Base-by-base conservation (phyloP, 2,329 filamentous ascomycete species). In the Monosporascus cannonballus region DNA sequence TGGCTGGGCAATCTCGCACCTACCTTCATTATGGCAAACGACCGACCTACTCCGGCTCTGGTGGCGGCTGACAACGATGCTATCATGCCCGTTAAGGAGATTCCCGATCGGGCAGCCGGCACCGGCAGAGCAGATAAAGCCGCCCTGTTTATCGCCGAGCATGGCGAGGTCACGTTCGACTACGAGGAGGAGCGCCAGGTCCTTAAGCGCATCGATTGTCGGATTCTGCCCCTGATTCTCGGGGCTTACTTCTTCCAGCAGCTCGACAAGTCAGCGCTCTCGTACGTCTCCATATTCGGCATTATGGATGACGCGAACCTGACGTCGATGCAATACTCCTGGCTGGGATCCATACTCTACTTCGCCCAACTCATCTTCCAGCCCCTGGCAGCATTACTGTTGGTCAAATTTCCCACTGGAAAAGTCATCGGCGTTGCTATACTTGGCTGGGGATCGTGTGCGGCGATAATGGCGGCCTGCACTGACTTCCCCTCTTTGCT, bases 261-360 rank as follows among this genome's bases (percentile, higher is more conserved):
- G 55, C 73, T 81, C 9, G 77, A 80, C 64, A 80, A 80, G 61
- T 71, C 69, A 37, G 69, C 71, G 2, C 62, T 75, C 0, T 70
- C 68, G 22, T 76, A 76, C 51, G 73, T 75, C 9, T 74, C 73
- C 52, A 74, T 79, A 56, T 78, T 78, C 55, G 77, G 76, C 3
- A 64, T 81, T 36, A 67, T 71, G 22, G 66, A 73, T 36, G 75
- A 78, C 54, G 74, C 76, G 0, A 59, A 76, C 34, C 69, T 80
- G 7, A 65, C 70, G n/a, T 76, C 72, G 18, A 64, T 71, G 34
- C 69, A 80, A 51, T 72, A 76, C 64, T 84, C 81, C 2, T 85
- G 81, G 81, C 75, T 85, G 0, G 79, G 80, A 0, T 83, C 79
- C 2, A 77, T 85, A 49, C 69, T 85, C 15, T 85, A 80, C 59